Base-by-base conservation (phyloP, 2,329 filamentous ascomycete genomes). In the Paramyrothecium sp. region DNA sequence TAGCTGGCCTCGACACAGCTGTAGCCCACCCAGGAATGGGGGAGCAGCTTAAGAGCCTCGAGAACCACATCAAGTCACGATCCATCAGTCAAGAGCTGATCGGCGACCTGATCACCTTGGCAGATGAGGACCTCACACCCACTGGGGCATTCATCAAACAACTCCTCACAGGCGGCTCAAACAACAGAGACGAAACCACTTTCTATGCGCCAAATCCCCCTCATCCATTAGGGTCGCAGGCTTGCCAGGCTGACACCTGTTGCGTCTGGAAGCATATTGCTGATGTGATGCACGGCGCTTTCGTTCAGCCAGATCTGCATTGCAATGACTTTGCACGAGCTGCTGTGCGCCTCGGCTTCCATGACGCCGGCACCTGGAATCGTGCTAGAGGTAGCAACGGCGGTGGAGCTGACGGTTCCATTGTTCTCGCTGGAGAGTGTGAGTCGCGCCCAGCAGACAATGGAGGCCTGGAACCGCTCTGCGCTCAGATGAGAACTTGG, bases 291-390 rank as follows among this genome's bases (percentile, higher is more conserved):
- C 63, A 65, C 1, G 44, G 58, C 16, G 57, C 63, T 11, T 75
- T 75, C 66, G 59, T 63, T 2, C 71, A 71, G 17, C 56, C 57
- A 4, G 69, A 66, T 0, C 70, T 71, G 7, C 65, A 69, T 5
- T 78, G 76, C 60, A 78, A 73, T 48, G 67, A 67, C 33, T 63
- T 67, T 55, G 76, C 76, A 3, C 72, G 76, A 17, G 67, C 64
- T 44, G 73, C 75, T n/a, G 67, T 78, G 54, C 74, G 76, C 10
- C 67, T 77, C 11, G 76, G 74, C 19, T 79, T 78, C 62, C 76
- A 79, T 59, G 76, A 79, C 57, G 73, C 76, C 11, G 76, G 69
- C 3, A 67, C 70, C 22, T 78, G 75, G 74, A 72, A 70, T 44
- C 73, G 69, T 53, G 58, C 59, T 12, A 67, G 68, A 0, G 41